phyloP scores from a whole-genome alignment of 2,329 filamentous ascomycete species.

The Chalara sp. region DNA sequence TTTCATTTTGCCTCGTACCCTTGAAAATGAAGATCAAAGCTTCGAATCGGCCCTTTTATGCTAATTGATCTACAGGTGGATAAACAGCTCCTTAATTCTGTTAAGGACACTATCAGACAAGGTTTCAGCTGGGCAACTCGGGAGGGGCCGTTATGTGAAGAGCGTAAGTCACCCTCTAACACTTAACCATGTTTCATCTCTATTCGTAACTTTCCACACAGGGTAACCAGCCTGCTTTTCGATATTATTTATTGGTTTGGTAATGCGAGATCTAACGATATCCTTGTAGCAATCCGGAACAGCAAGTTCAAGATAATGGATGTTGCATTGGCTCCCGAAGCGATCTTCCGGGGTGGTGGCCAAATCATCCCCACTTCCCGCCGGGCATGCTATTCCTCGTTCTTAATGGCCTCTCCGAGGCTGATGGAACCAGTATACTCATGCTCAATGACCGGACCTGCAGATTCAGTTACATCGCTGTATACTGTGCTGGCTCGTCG shows the following conservation, averaged over 20 bases:
- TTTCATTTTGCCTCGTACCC: constrained; percentile 1
- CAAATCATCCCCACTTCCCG: constrained; percentile 96
- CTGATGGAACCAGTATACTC: constrained; percentile 96
- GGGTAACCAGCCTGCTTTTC: constrained; percentile 11
- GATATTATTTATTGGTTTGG: too few relatives aligned
- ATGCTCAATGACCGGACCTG: constrained; percentile 86
- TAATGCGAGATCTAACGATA: constrained; percentile 1
- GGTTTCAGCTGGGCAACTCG: constrained; percentile 95
- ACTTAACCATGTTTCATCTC: constrained; percentile 7
- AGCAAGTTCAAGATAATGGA: constrained; percentile 97
- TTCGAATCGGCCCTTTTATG: constrained; percentile 19
- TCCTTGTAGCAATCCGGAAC: constrained; percentile 75
- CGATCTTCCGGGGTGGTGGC: constrained; percentile 90
- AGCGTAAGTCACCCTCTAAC: constrained; percentile 57
- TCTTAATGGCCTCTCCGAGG: constrained; percentile 92
- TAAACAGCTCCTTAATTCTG: constrained; percentile 79
- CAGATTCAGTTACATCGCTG: constrained; percentile 78
- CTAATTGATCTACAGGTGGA: constrained; percentile 55
- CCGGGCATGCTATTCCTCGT: constrained; percentile 89
- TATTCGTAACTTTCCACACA: too few relatives aligned
- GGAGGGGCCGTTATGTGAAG: constrained; percentile 95
- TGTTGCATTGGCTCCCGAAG: constrained; percentile 75
- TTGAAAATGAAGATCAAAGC: background rate
- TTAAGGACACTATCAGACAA: constrained; percentile 88
- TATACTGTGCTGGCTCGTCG: constrained; percentile 89